Percentiles rank a stretch among this genome's conserved stretches.
Evolutionary conservation across 495 filamentous ascomycete species (phyloP).

Genomic region (Xylaria bambusicola): DNA sequence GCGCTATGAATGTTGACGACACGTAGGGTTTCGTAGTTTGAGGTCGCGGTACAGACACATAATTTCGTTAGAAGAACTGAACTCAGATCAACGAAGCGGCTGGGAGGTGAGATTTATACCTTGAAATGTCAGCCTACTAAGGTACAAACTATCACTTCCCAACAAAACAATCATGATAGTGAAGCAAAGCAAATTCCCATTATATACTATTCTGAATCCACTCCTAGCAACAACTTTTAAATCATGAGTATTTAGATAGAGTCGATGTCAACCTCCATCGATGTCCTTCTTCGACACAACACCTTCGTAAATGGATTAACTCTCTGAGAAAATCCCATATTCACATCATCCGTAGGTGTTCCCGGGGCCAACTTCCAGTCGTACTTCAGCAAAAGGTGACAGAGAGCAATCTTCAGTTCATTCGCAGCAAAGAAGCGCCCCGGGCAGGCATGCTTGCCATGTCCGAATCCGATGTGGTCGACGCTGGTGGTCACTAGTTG

Average conservation of each 20-base stretch:
- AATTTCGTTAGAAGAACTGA: too few species aligned
- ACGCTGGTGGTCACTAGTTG: conserved; percentile 50
- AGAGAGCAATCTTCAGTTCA: conserved; percentile 43
- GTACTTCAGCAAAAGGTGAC: conserved; percentile 44
- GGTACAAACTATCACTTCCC: too few species aligned
- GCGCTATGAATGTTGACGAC: too few species aligned
- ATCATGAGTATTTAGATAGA: neutral
- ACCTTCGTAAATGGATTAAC: conserved; percentile 6
- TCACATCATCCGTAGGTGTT: neutral
- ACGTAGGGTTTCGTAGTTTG: too few species aligned
- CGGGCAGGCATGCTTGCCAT: conserved; percentile 43
- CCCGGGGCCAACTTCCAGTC: conserved; percentile 37
- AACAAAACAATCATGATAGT: too few species aligned
- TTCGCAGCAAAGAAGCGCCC: conserved; percentile 47
- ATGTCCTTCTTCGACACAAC: conserved; percentile 3
- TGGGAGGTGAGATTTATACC: too few species aligned
- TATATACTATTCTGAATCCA: too few species aligned
- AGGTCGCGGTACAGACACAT: too few species aligned
- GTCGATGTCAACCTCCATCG: conserved; percentile 16
- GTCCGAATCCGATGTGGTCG: conserved; percentile 41
- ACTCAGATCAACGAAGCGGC: too few species aligned
- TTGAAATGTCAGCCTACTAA: too few species aligned
- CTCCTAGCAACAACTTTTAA: too few species aligned
- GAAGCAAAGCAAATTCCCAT: too few species aligned
- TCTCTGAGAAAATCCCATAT: neutral